Evolutionary conservation across 164 flowering plant species (phyloP).

Genomic region (Chimonanthus praecox): DNA sequence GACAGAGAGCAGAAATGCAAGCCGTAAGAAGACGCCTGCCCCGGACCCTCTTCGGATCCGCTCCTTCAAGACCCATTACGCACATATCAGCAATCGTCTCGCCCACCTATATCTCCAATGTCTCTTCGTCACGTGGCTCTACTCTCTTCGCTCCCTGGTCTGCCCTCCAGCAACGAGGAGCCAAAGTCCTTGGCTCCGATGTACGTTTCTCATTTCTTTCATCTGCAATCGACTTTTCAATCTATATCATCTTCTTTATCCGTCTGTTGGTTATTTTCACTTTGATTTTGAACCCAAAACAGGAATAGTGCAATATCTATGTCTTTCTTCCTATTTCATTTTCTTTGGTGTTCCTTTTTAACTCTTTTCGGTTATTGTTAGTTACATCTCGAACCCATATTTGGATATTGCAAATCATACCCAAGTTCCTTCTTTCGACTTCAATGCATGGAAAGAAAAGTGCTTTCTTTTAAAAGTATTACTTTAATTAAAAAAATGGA

Average conservation of each 20-base stretch:
- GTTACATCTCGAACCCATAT: too few relatives aligned
- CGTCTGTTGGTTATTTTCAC: background rate
- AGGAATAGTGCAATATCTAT: too few relatives aligned
- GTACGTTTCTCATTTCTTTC: conserved; percentile 28
- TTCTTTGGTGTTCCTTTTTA: too few relatives aligned
- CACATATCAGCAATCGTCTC: background rate
- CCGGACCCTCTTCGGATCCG: background rate
- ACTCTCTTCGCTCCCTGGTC: conserved; percentile 42
- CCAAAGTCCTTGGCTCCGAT: conserved; percentile 61
- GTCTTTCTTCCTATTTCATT: too few relatives aligned
- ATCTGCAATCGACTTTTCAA: background rate
- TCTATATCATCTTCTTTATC: background rate
- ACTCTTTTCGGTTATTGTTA: too few relatives aligned
- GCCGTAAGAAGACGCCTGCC: conserved; percentile 3
- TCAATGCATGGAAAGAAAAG: too few relatives aligned
- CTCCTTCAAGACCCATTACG: background rate
- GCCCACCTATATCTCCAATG: background rate
- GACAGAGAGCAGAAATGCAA: background rate
- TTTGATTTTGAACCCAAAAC: background rate
- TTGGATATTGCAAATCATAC: too few relatives aligned
- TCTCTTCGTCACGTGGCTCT: background rate
- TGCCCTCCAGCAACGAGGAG: conserved; percentile 52
- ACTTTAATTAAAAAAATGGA: too few relatives aligned
- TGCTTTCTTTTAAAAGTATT: too few relatives aligned
- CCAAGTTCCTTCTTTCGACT: too few relatives aligned